These are phyloP conservation scores for Oryza punctata DNA, from an alignment of 176 grass and related monocot genomes.

Conservation along the genomic window DNA sequence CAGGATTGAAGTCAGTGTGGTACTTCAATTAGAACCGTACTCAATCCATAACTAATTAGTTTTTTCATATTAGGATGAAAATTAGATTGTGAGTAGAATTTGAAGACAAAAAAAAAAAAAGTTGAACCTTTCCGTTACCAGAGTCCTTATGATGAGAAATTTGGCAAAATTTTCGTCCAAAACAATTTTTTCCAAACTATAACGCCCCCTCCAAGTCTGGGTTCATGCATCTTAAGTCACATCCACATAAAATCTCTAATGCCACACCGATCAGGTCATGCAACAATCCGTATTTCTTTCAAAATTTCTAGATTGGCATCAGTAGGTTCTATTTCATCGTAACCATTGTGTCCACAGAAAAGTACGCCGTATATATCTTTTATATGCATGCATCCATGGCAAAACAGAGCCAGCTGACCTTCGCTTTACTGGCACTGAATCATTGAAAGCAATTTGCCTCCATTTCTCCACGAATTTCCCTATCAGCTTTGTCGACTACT, in stretches of 20 bases:
- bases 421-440: not conserved
- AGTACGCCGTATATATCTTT: not conserved
- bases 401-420: not conserved
- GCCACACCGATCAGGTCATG: too few species aligned
- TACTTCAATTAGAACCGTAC: too few species aligned
- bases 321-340: not conserved
- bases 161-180: too few species aligned
- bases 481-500: not conserved
- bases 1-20: too few species aligned
- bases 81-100: too few species aligned
- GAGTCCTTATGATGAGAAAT: too few species aligned
- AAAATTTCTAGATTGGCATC: not conserved
- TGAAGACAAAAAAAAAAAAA: too few species aligned
- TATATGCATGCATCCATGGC: not conserved
- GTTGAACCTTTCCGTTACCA: too few species aligned
- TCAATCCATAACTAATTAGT: too few species aligned
- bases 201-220: too few species aligned
- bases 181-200: too few species aligned
- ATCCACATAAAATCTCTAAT: not conserved
- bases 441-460: not conserved
- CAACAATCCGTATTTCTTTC: not conserved
- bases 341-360: not conserved
- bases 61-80: too few species aligned
- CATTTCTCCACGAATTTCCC: not conserved
- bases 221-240: not conserved